Evolutionary conservation across 495 filamentous ascomycete species (phyloP), one percentile per base, ranked within the genome.

Genomic region (Penicillium lagena): DNA sequence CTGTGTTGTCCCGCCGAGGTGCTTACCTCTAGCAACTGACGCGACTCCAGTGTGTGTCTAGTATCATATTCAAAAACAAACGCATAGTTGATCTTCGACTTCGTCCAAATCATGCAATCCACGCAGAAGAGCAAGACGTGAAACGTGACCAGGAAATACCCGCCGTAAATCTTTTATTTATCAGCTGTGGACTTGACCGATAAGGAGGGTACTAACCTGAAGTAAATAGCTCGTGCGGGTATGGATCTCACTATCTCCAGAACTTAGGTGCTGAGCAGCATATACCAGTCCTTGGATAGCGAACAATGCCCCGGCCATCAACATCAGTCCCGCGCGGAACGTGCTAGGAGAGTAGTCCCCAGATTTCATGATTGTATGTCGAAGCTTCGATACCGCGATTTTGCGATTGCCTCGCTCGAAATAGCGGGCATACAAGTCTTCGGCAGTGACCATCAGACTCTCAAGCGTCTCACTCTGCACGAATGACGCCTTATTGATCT

Each of bases 1-100:
- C 11, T 32, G 1, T 12, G 13, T 29, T 34, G 37, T 14, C 12
- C 7, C 7, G 22, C 1, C 46, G 27, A 8, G 8, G 42, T 52
- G 45, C 57, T 42, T 66, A 82, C 79, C 67, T 89, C 86, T n/a
- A 82, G 71, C 34, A 96, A 72, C 56, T 96, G 84, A 57, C 86
- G 82, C 86, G 90, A 96, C 57, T 96, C 86, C 32, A 97, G 66
- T 37, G 82, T 77, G 66, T 93, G 78, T 52, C 90, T 77, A 36
- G 81, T 80, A 68, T 96, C 89, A 56, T 93, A 94, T 63, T 98
- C 93, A 59, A 98, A 97, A 55, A 97, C 86, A 66, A 98, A 98
- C 29, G 81, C 76, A 62, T 96, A 95, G 58, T 98, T 98, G 56
- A 98, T 88, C 62, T 89, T 91, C 49, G 83, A 79, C 35, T 65